Base-by-base conservation (phyloP, 495 filamentous ascomycete genomes). In the Amniculicola lignicola region DNA sequence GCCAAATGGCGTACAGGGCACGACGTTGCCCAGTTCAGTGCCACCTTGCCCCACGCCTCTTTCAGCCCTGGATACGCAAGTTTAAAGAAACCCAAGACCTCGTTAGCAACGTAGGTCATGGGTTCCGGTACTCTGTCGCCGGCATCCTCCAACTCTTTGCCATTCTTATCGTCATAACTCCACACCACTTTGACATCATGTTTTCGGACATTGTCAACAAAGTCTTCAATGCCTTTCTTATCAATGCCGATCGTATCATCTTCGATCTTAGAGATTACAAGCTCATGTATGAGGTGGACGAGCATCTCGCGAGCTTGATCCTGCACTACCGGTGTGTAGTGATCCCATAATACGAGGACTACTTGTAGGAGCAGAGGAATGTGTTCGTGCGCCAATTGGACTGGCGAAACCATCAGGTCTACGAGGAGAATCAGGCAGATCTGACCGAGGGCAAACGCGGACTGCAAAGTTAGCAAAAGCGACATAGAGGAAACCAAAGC, bases 231-330 rank as follows among this genome's bases (percentile, higher is more conserved):
- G 0, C 80, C 77, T 48, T 82, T 78, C 59, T 87, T 89, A n/a
- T 79, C 82, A 7, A 82, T 78, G 1, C 69, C 64, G 0, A 82
- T 78, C 4, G 78, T 80, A 47, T 83, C 77, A 51, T 95, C 87
- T 52, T 91, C 89, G 38, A 96, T 80, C 53, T 85, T 87, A 0
- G 94, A 93, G 31, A 96, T 90, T 24, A 98, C 87, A 14, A 98
- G 79, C 66, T 97, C 94, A 64, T 98, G 93, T 41, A 98, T 95
- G 7, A 98, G 78, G 74, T 98, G 93, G 27, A 98, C 90, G 14
- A 97, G 79, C 93, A 98, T 95, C 64, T 98, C 93, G 38, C 91
- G 83, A 35, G 93, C 90, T 68, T 97, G 90, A 55, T 97, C 93
- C 63, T 96, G 93, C 0, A 98, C 92, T 11, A 96, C 81, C n/a